These are phyloP conservation scores for Quambalaria eucalypti DNA, from an alignment of 1,284 basidiomycete genomes.

Conservation along the genomic window DNA sequence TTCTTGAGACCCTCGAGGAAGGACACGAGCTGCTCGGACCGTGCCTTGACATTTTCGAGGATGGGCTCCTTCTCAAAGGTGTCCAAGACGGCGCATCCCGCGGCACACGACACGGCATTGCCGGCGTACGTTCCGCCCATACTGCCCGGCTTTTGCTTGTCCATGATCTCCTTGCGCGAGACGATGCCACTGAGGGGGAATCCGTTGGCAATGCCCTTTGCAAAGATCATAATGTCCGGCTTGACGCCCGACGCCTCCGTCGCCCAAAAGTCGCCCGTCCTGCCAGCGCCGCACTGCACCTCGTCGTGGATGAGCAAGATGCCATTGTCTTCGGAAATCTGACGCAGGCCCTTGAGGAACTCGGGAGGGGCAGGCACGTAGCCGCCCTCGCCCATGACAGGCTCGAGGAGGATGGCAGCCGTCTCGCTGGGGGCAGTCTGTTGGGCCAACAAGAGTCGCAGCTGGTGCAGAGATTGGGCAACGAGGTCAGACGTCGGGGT, in stretches of 20 bases:
- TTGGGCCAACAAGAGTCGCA: constrained; percentile 72
- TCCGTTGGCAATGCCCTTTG: constrained; percentile 89
- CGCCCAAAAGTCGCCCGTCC: constrained; percentile 71
- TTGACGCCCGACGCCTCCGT: constrained; percentile 61
- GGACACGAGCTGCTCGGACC: constrained; percentile 31
- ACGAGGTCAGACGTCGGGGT: constrained; percentile 63
- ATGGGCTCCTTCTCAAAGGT: constrained; percentile 34
- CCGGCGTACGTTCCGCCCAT: constrained; percentile 55
- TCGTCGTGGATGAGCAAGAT: constrained; percentile 54
- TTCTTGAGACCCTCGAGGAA: constrained; percentile 22
- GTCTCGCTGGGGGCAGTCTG: constrained; percentile 77
- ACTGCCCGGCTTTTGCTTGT: constrained; percentile 66
- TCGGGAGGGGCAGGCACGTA: constrained; percentile 81
- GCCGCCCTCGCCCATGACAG: constrained; percentile 82
- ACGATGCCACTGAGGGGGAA: constrained; percentile 85
- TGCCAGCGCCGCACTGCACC: constrained; percentile 72
- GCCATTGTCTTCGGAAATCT: constrained; percentile 74
- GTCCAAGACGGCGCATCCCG: constrained; percentile 29
- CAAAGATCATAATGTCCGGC: constrained; percentile 80
- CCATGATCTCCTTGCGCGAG: constrained; percentile 70
- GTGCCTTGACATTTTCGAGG: constrained; percentile 34
- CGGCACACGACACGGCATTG: constrained; percentile 40
- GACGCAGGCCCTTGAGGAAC: constrained; percentile 69
- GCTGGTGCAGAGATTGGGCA: constrained; percentile 64
- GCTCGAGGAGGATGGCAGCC: constrained; percentile 83